Conservation (phyloP, 805 yeast species). For the Dipodascus albidus region DNA sequence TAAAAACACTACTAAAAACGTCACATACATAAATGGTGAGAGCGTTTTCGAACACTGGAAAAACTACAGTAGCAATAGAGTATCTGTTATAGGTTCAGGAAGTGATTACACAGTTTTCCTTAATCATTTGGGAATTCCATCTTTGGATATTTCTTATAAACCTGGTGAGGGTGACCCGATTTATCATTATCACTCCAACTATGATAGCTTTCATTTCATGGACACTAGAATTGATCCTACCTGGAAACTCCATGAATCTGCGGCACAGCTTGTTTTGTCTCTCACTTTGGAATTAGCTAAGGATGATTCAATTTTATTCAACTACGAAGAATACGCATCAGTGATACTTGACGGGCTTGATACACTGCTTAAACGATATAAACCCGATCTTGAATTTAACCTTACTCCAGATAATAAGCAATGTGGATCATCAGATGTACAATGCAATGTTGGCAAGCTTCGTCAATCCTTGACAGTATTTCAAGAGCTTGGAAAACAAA, state of each 20-base stretch:
- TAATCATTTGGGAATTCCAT: conserved; percentile 32
- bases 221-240: conserved; percentile 48
- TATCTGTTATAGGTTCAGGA: conserved; percentile 53
- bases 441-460: conserved; percentile 21
- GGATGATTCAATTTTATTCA: conserved; percentile 33
- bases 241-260: conserved; percentile 44
- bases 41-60: conserved; percentile 28
- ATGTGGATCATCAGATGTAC: conserved; percentile 35
- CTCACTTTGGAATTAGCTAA: conserved; percentile 40
- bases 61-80: conserved; percentile 20
- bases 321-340: conserved; percentile 30
- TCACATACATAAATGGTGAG: conserved; percentile 34
- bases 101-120: conserved; percentile 46
- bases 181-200: conserved; percentile 67
- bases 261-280: conserved; percentile 43
- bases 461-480: conserved; percentile 31
- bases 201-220: conserved; percentile 67
- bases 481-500: conserved; percentile 16
- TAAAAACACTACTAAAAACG: conserved; percentile 31
- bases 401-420: conserved; percentile 12
- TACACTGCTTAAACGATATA: conserved; percentile 25
- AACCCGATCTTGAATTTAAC: conserved; percentile 10
- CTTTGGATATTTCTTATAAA: conserved; percentile 45
- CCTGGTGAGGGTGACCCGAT: conserved; percentile 38
- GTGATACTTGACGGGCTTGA: conserved; percentile 29